A percentile compares a stretch with the other conserved stretches of the same genome.
Evolutionary conservation across 2,329 filamentous ascomycete species (phyloP).

Genomic region (Exophiala xenobiotica): DNA sequence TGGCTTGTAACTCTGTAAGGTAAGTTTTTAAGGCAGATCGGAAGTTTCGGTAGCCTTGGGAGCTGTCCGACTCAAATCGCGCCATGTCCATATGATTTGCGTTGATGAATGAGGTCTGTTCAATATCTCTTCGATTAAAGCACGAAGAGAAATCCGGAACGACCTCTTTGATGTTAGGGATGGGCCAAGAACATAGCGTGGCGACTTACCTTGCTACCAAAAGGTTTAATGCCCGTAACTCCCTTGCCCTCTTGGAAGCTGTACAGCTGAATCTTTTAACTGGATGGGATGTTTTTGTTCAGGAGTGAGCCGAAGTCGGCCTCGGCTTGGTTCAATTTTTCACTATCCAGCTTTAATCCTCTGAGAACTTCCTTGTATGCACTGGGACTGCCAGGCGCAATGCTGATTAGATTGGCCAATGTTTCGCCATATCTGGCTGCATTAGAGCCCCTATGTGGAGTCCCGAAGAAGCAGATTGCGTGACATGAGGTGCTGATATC

Average conservation of each 20-base stretch:
- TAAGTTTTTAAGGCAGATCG: no score
- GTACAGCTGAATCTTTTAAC: conserved; percentile 11
- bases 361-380: conserved; percentile 6
- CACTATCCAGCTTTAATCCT: conserved; percentile 4
- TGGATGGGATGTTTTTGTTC: conserved; percentile 2
- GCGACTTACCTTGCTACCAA: no score
- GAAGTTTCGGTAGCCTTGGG: not conserved
- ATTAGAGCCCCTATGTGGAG: conserved; percentile 6
- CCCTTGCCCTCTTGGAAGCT: conserved; percentile 15
- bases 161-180: no score
- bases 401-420: not conserved
- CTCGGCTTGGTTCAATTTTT: conserved; percentile 5
- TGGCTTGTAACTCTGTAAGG: no score
- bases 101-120: conserved; percentile 2
- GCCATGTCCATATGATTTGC: conserved; percentile 7
- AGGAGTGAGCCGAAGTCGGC: conserved; percentile 7
- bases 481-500: conserved; percentile 1
- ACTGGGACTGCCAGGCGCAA: not conserved
- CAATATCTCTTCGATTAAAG: conserved; percentile 12
- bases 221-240: conserved; percentile 8
- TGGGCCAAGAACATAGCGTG: no score
- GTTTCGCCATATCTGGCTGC: conserved; percentile 9
- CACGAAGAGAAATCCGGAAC: conserved; percentile 8
- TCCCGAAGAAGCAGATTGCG: conserved; percentile 14
- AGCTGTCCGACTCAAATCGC: not conserved